A percentile compares a stretch with the other conserved stretches of the same genome.
These are phyloP conservation scores for Tagetes patula DNA, from an alignment of 129 eudicot species.

Conservation along the genomic window DNA sequence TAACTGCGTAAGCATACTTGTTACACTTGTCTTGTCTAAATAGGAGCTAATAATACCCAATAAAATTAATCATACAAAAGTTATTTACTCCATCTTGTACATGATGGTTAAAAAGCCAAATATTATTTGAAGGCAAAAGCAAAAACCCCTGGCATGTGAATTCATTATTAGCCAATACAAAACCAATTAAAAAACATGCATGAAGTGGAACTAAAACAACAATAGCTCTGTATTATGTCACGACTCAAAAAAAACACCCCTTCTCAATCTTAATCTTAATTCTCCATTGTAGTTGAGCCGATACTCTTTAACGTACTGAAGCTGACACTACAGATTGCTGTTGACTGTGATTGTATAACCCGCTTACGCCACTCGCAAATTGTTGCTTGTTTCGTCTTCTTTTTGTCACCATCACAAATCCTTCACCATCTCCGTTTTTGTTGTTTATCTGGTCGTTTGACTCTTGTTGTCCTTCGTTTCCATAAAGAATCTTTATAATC, in stretches of 20 bases:
- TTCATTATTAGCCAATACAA: constrained; percentile 40
- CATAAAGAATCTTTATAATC: constrained; percentile 58
- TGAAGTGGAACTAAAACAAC: constrained; percentile 29
- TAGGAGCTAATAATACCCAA: background rate
- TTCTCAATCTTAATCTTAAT: constrained; percentile 8
- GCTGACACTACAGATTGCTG: constrained; percentile 74
- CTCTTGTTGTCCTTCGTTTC: constrained; percentile 52
- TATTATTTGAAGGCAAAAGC: constrained; percentile 8
- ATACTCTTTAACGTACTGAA: constrained; percentile 64
- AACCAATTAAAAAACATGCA: constrained; percentile 33
- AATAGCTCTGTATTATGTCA: constrained; percentile 26
- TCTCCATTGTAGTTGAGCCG: constrained; percentile 1
- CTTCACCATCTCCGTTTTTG: constrained; percentile 74
- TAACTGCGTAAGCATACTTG: no score
- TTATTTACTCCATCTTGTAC: background rate
- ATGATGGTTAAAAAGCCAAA: background rate
- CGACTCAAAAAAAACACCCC: constrained; percentile 20
- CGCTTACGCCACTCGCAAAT: constrained; percentile 59
- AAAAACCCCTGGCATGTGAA: constrained; percentile 15
- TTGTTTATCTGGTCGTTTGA: constrained; percentile 29
- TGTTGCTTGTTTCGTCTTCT: constrained; percentile 83
- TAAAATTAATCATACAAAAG: background rate
- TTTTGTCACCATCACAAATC: constrained; percentile 83
- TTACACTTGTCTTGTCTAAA: no score
- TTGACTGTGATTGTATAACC: constrained; percentile 49